Evolutionary conservation across 2,329 filamentous ascomycete genomes (phyloP), one percentile per base, ranked within the genome.

Genomic region (Aquanectria penicillioides): DNA sequence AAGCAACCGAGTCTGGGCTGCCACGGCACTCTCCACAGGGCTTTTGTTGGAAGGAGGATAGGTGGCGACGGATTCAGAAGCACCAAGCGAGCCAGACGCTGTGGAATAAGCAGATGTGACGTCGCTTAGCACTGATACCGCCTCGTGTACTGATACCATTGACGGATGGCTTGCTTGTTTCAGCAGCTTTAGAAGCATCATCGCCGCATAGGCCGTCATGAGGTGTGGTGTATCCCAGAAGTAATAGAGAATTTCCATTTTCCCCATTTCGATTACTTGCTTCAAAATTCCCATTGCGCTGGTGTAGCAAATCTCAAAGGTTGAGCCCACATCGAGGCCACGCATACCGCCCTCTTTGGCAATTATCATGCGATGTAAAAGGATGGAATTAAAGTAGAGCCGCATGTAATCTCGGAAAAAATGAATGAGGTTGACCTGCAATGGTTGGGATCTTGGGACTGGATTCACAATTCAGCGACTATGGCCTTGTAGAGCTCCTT

Each of bases 361-460:
- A n/a, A 28, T 15, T 11, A 43, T 12, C 7, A 43, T 18, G n/a
- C 38, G 38, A 43, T 43, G 38, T n/a, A 43, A 28, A 3, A 43
- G 23, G 7, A 43, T 23, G 4, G 38, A 43, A 28, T 43, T 43
- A 13, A 43, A 43, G 22, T 43, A 15, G 20, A 43, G 38, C 20
- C 38, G 38, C 38, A 43, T 43, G 22, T 43, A 43, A 28, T 43
- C 38, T 26, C 22, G 38, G 20, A 43, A 43, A 11, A 43, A 43
- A 26, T 43, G 17, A n/a, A 43, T 43, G 5, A 43, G 22, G 10
- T 6, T 22, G 5, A 15, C 15, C 12, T 43, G 38, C 12, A 43
- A 43, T 9, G 23, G 38, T 15, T 43, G 22, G 13, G 38, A 15
- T 26, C 17, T 28, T 6, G 38, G 38, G 15, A 43, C 38, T 43